Evolutionary conservation across 164 flowering plant genomes (phyloP), one percentile per base, ranked within the genome.

Genomic region (Tinospora cordifolia): DNA sequence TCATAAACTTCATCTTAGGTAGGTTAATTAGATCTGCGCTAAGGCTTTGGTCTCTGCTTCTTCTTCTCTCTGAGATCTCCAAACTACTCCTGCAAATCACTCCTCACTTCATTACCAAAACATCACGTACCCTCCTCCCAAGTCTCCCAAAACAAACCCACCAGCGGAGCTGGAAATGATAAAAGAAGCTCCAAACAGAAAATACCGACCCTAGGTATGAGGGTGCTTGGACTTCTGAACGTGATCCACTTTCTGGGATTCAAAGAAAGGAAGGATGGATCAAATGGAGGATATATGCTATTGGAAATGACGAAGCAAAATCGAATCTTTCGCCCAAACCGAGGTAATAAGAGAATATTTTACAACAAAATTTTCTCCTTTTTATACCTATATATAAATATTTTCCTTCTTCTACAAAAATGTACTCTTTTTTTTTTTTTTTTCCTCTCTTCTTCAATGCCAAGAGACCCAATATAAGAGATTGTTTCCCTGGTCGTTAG

Each of bases 1-100:
- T 92, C 99, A 94, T 94, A 76, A 89, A 93, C 97, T 93, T 92
- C 99, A 94, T 92, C 76, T 76, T 80, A 65, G 40, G 78, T 77
- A 73, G 26, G 62, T 30, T n/a, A n/a, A 26, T 51, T 73, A 66
- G 75, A 76, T 76, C 78, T 73, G 49, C n/a, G 67, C 40, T 47
- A 54, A 26, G 44, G 27, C 59, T 51, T 41, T 27, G 8, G 25
- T 9, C 15, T 44, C 14, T 63, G 26, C 51, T 59, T 41, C 72
- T 70, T 47, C 72, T 40, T 4, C 76, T 54, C 67, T 69, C 26
- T 44, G 25, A 34, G 22, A 54, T 54, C n/a, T 67, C 38, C 41
- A 64, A 77, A 78, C 21, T 30, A 66, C 67, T 12, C 49, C 24
- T 75, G 26, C 73, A 30, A 30, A 69, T 39, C 75, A 57, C 66